Evolutionary conservation across 164 flowering plant species (phyloP).

Genomic region (Stephania cephalantha): DNA sequence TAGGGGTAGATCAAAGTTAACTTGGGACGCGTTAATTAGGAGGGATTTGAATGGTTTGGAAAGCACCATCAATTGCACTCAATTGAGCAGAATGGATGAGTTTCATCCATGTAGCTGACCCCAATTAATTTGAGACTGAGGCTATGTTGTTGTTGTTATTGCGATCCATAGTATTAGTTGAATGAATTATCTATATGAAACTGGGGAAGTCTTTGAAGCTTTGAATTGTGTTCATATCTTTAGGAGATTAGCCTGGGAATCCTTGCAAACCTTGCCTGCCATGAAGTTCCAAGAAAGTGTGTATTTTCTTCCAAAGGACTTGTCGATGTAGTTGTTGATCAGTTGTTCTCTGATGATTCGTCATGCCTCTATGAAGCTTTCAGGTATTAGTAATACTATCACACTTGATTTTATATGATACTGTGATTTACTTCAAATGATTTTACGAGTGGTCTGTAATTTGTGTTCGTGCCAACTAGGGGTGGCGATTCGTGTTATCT

Average conservation of each 20-base stretch:
- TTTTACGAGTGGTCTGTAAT: background rate
- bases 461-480: too few relatives aligned
- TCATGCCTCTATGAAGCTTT: constrained; percentile 70
- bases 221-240: constrained; percentile 2
- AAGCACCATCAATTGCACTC: too few relatives aligned
- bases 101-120: too few relatives aligned
- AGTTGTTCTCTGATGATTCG: constrained; percentile 72
- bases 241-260: constrained; percentile 94
- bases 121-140: too few relatives aligned
- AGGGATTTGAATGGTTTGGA: too few relatives aligned
- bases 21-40: too few relatives aligned
- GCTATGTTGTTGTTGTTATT: background rate
- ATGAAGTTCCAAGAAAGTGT: constrained; percentile 51
- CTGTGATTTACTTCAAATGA: background rate
- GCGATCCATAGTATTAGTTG: background rate
- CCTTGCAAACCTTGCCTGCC: constrained; percentile 87
- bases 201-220: background rate
- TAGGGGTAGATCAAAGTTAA: too few relatives aligned
- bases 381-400: constrained; percentile 35
- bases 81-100: too few relatives aligned
- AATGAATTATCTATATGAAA: background rate
- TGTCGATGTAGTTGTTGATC: constrained; percentile 49
- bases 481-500: too few relatives aligned
- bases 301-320: constrained; percentile 48
- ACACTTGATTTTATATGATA: background rate